Evolutionary conservation across 805 yeast species (phyloP).

Genomic region (Schizosaccharomyces japonicus): DNA sequence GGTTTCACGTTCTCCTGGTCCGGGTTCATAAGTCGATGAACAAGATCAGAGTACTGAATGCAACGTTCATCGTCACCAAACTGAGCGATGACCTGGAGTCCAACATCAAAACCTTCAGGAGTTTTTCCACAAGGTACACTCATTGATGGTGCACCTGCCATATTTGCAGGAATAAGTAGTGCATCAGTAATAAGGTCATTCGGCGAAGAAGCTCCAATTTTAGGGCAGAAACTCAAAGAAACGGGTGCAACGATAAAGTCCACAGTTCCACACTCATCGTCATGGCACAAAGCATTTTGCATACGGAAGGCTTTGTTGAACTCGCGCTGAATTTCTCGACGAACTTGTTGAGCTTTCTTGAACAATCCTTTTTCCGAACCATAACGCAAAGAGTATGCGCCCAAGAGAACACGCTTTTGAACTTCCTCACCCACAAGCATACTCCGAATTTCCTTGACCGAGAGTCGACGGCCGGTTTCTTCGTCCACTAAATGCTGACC

Average conservation of each 20-base stretch:
- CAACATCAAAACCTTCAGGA: conserved; percentile 18
- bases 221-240: background rate
- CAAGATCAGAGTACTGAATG: no score
- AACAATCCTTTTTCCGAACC: conserved; percentile 52
- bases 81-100: conserved; percentile 69
- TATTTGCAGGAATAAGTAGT: conserved; percentile 68
- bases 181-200: conserved; percentile 59
- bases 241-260: background rate
- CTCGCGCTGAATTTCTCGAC: conserved; percentile 37
- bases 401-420: conserved; percentile 56
- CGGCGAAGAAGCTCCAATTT: conserved; percentile 17
- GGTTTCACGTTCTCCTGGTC: conserved; percentile 51
- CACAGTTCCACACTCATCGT: conserved; percentile 9
- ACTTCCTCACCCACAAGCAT: conserved; percentile 62
- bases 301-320: conserved; percentile 38
- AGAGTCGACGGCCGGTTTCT: conserved; percentile 16
- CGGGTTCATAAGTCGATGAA: conserved; percentile 78
- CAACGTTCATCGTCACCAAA: conserved; percentile 61
- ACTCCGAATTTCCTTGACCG: conserved; percentile 37
- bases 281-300: conserved; percentile 22
- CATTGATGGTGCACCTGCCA: conserved; percentile 77
- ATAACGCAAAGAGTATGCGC: conserved; percentile 65
- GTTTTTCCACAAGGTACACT: conserved; percentile 34
- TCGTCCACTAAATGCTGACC: conserved; percentile 30
- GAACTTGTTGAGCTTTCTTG: conserved; percentile 44